Evolutionary conservation across 2,329 filamentous ascomycete genomes (phyloP), one percentile per base, ranked within the genome.

Genomic region (Fusarium acutatum): DNA sequence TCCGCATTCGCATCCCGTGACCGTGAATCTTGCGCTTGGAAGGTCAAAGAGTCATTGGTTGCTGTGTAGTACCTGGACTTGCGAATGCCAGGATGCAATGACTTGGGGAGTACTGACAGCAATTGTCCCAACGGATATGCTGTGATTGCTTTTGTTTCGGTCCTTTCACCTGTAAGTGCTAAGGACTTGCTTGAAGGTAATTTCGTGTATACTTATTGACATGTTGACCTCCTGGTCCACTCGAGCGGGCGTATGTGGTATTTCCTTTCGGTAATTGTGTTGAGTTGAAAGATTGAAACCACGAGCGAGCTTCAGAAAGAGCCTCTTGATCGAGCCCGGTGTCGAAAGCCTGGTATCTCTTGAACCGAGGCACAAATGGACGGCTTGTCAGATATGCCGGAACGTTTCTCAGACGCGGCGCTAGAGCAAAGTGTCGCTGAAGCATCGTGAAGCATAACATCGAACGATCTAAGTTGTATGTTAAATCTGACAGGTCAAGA

Each of bases 211-310:
- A 90, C 89, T 90, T 91, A 77, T 91, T 91, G 37, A 90, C 88
- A 75, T 91, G 88, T 73, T 91, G 89, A 5, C 89, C 89, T 18
- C 89, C 89, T 6, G 89, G 88, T 1, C 89, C 89, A 73, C 88
- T 90, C 6, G 89, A 90, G n/a, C 89, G 84, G 6, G 89, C 85
- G 77, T 85, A 90, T 17, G 81, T 85, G 10, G 87, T 90, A 49
- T 80, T 85, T 14, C 88, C 89, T 60, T 80, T 83, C 20, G 89
- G 89, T 5, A 91, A 76, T 28, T 77, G 81, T 43, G 78, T 80
- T 37, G 81, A 71, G 14, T 82, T 80, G 67, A 89, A 88, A 0
- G 82, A 81, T 52, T 82, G 75, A 53, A 83, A 83, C 89, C 89
- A 90, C 68, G 80, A 81, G 30, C 88, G 84, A 5, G 88, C 88